phyloP scores from a whole-genome alignment of 2,329 filamentous ascomycete species.

The Alternaria arborescens region DNA sequence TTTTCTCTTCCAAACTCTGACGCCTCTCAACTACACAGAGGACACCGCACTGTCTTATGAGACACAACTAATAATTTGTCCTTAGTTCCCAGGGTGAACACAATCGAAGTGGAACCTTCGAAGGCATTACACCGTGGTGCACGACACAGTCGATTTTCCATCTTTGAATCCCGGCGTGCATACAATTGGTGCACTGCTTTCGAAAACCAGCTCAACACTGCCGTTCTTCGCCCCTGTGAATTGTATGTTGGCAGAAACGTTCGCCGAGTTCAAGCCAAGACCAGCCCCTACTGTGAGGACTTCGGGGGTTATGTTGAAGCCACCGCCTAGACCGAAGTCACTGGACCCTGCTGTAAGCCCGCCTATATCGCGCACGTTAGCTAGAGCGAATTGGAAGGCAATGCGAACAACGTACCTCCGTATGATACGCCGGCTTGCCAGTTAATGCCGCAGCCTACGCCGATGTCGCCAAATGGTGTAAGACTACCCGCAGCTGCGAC shows the following conservation, averaged over 20 bases:
- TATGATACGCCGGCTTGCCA: conserved; percentile 18
- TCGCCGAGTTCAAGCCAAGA: conserved; percentile 18
- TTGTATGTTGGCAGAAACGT: conserved; percentile 14
- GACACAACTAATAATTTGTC: conserved; percentile 7
- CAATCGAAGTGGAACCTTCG: background rate
- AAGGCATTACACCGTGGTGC: too few species aligned
- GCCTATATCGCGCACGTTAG: conserved; percentile 8
- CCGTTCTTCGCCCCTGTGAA: conserved; percentile 19
- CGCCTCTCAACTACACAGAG: background rate
- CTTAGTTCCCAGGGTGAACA: conserved; percentile 5
- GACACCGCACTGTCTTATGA: background rate
- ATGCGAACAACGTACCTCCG: conserved; percentile 9
- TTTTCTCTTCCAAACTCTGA: background rate
- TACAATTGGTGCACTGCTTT: conserved; percentile 3
- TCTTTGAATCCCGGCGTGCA: conserved; percentile 11
- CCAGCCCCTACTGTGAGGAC: conserved; percentile 10
- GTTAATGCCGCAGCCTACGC: conserved; percentile 21
- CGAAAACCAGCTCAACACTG: conserved; percentile 15
- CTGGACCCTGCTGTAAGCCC: conserved; percentile 21
- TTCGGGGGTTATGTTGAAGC: conserved; percentile 17
- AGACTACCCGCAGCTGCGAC: conserved; percentile 18
- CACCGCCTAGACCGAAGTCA: conserved; percentile 17
- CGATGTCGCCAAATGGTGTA: conserved; percentile 19
- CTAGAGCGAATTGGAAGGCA: background rate
- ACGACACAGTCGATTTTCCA: background rate